These are phyloP conservation scores for Rhynchospora tenuis DNA, from an alignment of 176 grass and related monocot species.

Conservation along the genomic window DNA sequence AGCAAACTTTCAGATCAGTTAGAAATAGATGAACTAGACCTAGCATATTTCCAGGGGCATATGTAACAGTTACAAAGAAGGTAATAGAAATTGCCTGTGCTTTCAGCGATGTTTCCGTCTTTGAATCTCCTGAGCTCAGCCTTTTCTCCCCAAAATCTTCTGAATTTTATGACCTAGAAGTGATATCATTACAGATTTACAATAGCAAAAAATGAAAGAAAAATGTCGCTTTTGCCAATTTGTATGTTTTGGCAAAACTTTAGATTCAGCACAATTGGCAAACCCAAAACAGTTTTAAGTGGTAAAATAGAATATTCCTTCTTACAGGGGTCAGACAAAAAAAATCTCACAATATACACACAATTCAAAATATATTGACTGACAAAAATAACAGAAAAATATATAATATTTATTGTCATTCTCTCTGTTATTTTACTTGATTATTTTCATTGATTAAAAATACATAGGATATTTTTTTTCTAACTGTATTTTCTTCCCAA, in stretches of 20 bases:
- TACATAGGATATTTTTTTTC: neutral
- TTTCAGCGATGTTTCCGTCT: constrained; percentile 93
- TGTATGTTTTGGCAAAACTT: neutral
- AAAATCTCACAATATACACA: neutral
- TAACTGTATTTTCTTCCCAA: neutral
- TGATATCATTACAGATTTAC: constrained; percentile 20
- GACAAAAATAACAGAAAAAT: neutral
- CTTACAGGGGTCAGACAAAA: neutral
- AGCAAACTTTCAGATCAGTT: neutral
- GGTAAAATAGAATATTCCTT: neutral
- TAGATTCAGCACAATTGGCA: neutral
- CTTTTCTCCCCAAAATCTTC: constrained; percentile 93
- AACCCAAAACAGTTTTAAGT: neutral
- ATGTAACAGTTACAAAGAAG: constrained; percentile 4
- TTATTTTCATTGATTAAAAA: neutral
- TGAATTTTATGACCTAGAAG: constrained; percentile 59
- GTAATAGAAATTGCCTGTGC: constrained; percentile 52
- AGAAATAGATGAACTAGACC: neutral
- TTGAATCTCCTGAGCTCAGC: constrained; percentile 95
- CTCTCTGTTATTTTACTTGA: neutral
- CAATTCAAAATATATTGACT: constrained; percentile 1
- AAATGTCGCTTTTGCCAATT: neutral
- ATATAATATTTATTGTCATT: neutral
- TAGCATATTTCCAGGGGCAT: neutral
- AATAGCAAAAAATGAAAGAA: neutral